Evolutionary conservation across 345 rosid genomes (phyloP), one percentile per base, ranked within the genome.

Genomic region (Salix purpurea): DNA sequence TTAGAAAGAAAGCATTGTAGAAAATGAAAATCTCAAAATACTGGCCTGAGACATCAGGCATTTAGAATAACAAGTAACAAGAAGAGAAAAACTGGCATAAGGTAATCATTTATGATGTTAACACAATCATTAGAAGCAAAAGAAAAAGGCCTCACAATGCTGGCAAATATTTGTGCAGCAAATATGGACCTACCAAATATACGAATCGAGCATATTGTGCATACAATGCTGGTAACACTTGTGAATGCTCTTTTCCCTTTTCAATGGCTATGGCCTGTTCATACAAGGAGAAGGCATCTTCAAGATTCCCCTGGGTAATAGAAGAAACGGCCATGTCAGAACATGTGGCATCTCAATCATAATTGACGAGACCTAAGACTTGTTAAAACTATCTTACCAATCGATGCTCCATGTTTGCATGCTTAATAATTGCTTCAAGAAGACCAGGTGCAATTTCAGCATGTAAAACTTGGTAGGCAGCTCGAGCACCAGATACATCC

Each of bases 261-360:
- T 96, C 99, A 84, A 94, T 90, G 75, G 99, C 91, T 81, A 90
- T 94, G 44, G 96, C 91, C 80, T 96, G 98, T 74, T 96, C 98
- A 75, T 92, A 96, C 76, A 92, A 76, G 7, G 91, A 87, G 76
- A 86, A 89, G 23, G 96, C 92, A 77, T 87, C 93, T 72, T 94
- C 94, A 75, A 90, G 84, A 67, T 91, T 92, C 14, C 94, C 97
- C 98, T 96, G 82, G 79, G 86, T 60, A 72, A 83, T 54, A 60
- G 64, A 66, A 80, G 40, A 77, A 69, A 79, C 8, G 67, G 77
- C 39, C 26, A 62, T 72, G 81, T 77, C 39, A 85, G 69, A 46
- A 66, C 24, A 74, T 36, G 39, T 66, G 75, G 52, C 18, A 76
- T 69, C 42, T 58, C 16, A 39, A 12, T 71, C 36, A 60, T 65